phyloP scores from a whole-genome alignment of 148 eudicot genomes.

The Vaccinium vitisidaea region DNA sequence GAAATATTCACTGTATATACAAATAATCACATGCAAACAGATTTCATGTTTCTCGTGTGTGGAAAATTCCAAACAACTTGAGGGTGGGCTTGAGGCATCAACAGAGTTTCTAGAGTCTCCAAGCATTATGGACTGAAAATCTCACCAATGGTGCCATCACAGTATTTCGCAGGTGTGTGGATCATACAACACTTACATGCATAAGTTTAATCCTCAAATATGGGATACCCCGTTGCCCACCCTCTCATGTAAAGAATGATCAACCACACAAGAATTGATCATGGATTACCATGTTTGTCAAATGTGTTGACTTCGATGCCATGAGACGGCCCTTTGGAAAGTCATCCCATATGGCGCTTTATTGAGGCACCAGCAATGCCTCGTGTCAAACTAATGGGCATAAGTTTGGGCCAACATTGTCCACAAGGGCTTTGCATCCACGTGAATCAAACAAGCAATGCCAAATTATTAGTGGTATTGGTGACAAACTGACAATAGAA shows the following conservation, averaged over 20 bases:
- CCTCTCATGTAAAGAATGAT: neutral
- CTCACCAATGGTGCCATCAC: neutral
- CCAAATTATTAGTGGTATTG: no score
- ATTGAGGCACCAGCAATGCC: neutral
- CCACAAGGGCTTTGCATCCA: no score
- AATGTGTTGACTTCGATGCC: neutral
- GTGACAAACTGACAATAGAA: no score
- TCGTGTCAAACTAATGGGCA: no score
- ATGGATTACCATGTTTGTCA: neutral
- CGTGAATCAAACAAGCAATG: no score
- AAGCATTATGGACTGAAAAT: neutral
- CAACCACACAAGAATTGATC: neutral
- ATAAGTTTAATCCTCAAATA: neutral
- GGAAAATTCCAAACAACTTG: neutral
- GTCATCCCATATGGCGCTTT: neutral
- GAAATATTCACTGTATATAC: neutral
- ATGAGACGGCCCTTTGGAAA: neutral
- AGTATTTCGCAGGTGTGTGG: neutral
- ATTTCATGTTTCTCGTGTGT: neutral
- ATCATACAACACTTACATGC: neutral
- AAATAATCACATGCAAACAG: neutral
- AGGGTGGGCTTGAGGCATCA: neutral
- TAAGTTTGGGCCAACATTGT: no score
- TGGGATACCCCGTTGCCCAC: neutral
- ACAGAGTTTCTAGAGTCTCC: neutral